Conservation (phyloP, 441 rosid species). For the Melastoma candidum region DNA sequence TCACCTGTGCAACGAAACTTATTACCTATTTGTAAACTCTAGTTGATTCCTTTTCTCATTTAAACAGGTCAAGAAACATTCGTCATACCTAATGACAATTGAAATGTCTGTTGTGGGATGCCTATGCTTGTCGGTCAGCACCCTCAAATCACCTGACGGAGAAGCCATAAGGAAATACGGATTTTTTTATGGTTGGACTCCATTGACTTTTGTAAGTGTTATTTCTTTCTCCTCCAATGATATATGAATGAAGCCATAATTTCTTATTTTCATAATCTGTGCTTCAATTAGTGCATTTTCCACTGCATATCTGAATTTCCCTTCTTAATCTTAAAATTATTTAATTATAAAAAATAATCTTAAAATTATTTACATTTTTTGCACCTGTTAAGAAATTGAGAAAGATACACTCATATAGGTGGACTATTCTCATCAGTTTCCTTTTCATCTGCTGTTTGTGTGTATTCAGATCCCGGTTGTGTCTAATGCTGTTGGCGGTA, state of each 20-base stretch:
- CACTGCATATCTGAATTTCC: no score
- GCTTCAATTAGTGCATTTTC: no score
- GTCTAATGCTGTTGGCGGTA: slow-evolving; percentile 83
- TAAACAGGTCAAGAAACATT: slow-evolving; percentile 82
- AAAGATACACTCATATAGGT: no score
- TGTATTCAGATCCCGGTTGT: slow-evolving; percentile 64
- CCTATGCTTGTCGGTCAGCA: slow-evolving; percentile 75
- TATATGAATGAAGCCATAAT: no score
- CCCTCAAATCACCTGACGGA: slow-evolving; percentile 89
- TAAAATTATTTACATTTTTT: no score
- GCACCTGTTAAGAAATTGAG: no score
- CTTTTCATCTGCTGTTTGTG: background rate
- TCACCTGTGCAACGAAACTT: no score
- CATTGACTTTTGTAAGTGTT: slow-evolving; percentile 59
- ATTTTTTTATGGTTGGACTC: slow-evolving; percentile 95
- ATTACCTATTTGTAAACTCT: no score
- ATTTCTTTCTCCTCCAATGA: no score
- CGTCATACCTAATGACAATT: slow-evolving; percentile 90
- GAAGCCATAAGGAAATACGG: slow-evolving; percentile 70
- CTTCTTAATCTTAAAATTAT: no score
- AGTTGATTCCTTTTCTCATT: background rate
- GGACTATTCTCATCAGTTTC: background rate
- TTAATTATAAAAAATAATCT: no score
- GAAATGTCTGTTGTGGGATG: slow-evolving; percentile 97
- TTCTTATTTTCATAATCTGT: no score